Percentiles rank a stretch among this genome's conserved stretches.
Evolutionary conservation across 495 filamentous ascomycete genomes (phyloP).

Genomic region (Clavariopsis aquatica): DNA sequence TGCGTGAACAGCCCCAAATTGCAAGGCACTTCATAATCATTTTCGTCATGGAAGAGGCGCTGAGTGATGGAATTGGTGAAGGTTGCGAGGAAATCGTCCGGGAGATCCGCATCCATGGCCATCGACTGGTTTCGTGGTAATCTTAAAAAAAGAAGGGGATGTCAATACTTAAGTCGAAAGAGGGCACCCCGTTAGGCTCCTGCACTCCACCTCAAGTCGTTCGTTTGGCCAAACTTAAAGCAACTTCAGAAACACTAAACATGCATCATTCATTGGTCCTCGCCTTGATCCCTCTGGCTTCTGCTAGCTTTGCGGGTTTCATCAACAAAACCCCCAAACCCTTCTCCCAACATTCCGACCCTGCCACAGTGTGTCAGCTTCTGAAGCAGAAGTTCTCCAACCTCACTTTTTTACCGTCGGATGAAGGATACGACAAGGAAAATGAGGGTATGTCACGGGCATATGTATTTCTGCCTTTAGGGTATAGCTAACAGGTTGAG

Average conservation of each 20-base stretch:
- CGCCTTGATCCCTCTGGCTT: neutral
- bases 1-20: neutral
- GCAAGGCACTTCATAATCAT: neutral
- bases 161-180: neutral
- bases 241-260: neutral
- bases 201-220: neutral
- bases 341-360: neutral
- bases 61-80: neutral
- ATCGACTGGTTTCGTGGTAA: neutral
- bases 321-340: neutral
- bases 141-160: neutral
- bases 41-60: neutral
- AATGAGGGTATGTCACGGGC: neutral
- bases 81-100: neutral
- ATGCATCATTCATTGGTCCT: neutral
- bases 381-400: constrained; percentile 10
- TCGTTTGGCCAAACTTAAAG: neutral
- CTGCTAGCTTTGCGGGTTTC: neutral
- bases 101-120: neutral
- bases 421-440: neutral
- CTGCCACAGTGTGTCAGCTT: neutral
- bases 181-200: neutral
- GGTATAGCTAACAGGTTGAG: neutral
- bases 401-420: constrained; percentile 1
- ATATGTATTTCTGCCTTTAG: too few species aligned